Conservation (phyloP, 768 basidiomycete species). For the Mycena rosella region DNA sequence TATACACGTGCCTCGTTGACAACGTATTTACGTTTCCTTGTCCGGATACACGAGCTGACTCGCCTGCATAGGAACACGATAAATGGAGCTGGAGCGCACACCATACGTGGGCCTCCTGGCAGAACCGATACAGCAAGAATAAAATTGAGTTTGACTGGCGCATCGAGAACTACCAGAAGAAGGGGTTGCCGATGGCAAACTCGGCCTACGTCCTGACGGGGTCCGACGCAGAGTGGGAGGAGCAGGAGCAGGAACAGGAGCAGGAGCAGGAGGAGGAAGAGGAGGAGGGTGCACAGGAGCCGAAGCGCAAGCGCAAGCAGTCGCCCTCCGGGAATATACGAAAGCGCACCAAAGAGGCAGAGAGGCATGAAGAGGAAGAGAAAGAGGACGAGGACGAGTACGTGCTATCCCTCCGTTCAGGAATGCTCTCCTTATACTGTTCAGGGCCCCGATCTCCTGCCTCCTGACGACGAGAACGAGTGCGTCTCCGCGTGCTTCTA, state of each 20-base stretch:
- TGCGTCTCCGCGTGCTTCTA: too few species aligned
- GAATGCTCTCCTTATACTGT: too few species aligned
- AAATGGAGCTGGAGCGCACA: constrained; percentile 65
- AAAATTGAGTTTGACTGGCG: constrained; percentile 52
- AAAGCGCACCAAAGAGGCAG: constrained; percentile 2
- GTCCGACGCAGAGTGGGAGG: constrained; percentile 18
- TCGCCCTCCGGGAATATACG: neutral
- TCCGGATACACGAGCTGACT: neutral
- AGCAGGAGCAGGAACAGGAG: constrained; percentile 21
- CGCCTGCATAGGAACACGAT: constrained; percentile 46
- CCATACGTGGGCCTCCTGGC: constrained; percentile 75
- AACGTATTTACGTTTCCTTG: constrained; percentile 54
- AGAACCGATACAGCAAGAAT: constrained; percentile 68
- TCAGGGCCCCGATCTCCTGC: too few species aligned
- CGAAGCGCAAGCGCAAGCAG: constrained; percentile 19
- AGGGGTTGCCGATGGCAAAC: constrained; percentile 38
- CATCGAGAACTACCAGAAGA: constrained; percentile 58
- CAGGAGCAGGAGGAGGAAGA: neutral
- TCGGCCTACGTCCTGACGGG: constrained; percentile 3
- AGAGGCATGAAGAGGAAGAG: constrained; percentile 4
- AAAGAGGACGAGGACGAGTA: neutral
- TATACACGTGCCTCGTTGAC: constrained; percentile 58
- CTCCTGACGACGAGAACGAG: too few species aligned
- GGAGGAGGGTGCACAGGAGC: neutral
- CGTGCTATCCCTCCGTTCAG: neutral